Evolutionary conservation across 805 yeast genomes (phyloP), one percentile per base, ranked within the genome.

Genomic region (Yamadazyma scolyti): DNA sequence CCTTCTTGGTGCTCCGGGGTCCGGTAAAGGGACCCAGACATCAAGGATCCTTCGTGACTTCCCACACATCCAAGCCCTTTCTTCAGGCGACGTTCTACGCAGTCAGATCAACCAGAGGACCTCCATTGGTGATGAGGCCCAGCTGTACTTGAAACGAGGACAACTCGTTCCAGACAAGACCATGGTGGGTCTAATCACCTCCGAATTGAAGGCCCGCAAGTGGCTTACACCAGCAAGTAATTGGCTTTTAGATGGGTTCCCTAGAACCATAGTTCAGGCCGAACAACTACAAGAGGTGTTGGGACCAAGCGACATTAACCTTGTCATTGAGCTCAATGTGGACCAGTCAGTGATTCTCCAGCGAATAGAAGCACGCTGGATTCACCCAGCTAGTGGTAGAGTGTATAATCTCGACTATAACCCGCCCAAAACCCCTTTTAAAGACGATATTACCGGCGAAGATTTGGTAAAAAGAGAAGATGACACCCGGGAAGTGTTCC

Each of bases 11-110:
- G 95, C 97, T 0, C 97, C 97, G 1, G 97, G 97, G 0, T 73
- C 96, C 1, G 97, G 97, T 1, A 89, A 89, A 52, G 97, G 97
- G 2, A 89, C 97, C 0, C 84, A 82, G 43, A 82, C 96, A 0
- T 59, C 82, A 2, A 68, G 79, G 37, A 62, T 89, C 4, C 53
- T 81, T 36, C 70, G 73, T 30, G 56, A 61, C 23, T 69, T 79
- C 36, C 72, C 82, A 2, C 46, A 51, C 4, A 55, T 89, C 14
- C 53, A 67, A 9, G 63, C 90, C 1, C 58, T 90, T 6, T 79
- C 95, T 1, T 81, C 95, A 0, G 97, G 97, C 2, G 96, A 89
- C 56, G 59, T 87, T 4, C 61, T 89, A 25, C 71, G 97, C 40
- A 58, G 61, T 22, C 82, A 88, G 47, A 82, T 88, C 20, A 59